Percentiles rank a stretch among this genome's conserved stretches.
These are phyloP conservation scores for Tubosaeta sp. DNA, from an alignment of 768 basidiomycete genomes.

Conservation along the genomic window DNA sequence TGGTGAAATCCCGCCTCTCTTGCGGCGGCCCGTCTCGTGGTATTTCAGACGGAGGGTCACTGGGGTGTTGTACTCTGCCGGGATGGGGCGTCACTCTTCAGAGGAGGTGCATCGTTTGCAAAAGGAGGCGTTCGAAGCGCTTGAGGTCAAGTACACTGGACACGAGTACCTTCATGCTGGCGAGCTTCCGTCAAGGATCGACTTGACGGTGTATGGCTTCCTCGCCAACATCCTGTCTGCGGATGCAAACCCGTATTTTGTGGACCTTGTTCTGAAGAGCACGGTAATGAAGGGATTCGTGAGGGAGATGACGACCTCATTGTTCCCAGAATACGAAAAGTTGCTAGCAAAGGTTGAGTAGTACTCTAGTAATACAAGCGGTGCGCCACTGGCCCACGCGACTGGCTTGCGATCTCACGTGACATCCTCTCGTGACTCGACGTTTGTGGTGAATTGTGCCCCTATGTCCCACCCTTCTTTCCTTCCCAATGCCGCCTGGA, in stretches of 20 bases:
- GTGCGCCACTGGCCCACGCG: no score
- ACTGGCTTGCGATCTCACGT: background rate
- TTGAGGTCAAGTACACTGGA: constrained; percentile 25
- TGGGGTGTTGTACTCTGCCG: constrained; percentile 16
- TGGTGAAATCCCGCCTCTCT: constrained; percentile 11
- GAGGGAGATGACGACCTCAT: constrained; percentile 18
- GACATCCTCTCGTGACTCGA: background rate
- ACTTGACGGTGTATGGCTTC: constrained; percentile 29
- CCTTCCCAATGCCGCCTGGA: constrained; percentile 59
- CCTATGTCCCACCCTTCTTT: constrained; percentile 8
- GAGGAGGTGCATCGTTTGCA: constrained; percentile 30
- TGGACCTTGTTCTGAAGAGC: constrained; percentile 20
- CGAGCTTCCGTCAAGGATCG: constrained; percentile 26
- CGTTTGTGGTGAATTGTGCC: background rate
- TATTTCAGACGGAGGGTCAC: constrained; percentile 18
- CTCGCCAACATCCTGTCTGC: constrained; percentile 27
- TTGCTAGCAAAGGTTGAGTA: constrained; percentile 10
- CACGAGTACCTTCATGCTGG: constrained; percentile 25
- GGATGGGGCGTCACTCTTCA: constrained; percentile 30
- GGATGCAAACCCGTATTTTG: constrained; percentile 26
- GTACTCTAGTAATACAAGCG: no score
- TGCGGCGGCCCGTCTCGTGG: constrained; percentile 24
- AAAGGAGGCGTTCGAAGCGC: constrained; percentile 28
- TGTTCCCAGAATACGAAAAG: constrained; percentile 27
- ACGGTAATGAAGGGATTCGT: constrained; percentile 16